Percentiles rank a stretch among this genome's conserved stretches.
phyloP scores from a whole-genome alignment of 1,139 yeast species.

The Candida albicans region DNA sequence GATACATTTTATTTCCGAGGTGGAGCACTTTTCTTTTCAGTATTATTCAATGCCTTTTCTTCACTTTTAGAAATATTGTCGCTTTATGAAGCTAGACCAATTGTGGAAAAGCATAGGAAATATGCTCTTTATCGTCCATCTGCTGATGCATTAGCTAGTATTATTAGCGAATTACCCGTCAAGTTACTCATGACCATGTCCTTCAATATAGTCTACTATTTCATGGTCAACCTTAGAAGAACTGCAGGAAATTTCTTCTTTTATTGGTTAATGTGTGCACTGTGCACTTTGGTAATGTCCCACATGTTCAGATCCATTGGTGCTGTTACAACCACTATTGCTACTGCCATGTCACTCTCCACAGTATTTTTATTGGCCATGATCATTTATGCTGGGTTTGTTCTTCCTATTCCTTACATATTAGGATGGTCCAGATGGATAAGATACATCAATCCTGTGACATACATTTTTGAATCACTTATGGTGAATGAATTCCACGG shows the following conservation, averaged over 20 bases:
- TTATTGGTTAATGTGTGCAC: constrained; percentile 45
- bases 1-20: constrained; percentile 56
- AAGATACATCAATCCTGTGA: constrained; percentile 55
- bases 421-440: constrained; percentile 68
- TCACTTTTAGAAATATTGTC: constrained; percentile 58
- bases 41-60: constrained; percentile 56
- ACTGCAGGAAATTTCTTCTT: constrained; percentile 59
- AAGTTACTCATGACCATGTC: constrained; percentile 46
- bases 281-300: constrained; percentile 52
- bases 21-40: constrained; percentile 57
- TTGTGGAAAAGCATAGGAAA: constrained; percentile 60
- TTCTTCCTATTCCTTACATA: constrained; percentile 56
- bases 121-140: constrained; percentile 66
- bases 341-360: constrained; percentile 62
- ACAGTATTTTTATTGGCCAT: constrained; percentile 53
- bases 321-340: constrained; percentile 51
- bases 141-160: constrained; percentile 60
- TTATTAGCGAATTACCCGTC: constrained; percentile 58
- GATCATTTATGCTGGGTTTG: constrained; percentile 59
- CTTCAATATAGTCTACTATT: constrained; percentile 52
- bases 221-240: constrained; percentile 56
- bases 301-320: constrained; percentile 63
- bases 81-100: constrained; percentile 58
- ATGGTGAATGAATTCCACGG: constrained; percentile 57
- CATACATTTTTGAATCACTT: constrained; percentile 56